Base-by-base conservation (phyloP, 495 filamentous ascomycete species). In the Penicillium cinerascens region DNA sequence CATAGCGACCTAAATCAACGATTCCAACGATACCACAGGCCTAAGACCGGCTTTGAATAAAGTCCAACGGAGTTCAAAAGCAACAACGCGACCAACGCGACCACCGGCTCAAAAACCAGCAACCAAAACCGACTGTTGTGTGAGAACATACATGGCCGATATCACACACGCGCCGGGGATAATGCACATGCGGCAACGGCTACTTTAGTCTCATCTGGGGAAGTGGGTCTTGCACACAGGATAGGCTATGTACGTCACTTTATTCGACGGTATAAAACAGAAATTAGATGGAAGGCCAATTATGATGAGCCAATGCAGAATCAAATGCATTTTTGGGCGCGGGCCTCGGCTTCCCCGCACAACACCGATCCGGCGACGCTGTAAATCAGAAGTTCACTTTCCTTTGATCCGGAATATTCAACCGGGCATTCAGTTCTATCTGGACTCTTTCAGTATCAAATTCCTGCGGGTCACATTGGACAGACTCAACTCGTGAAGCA, bases 291-390 rank as follows among this genome's bases (percentile, higher is more conserved):
- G 10, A 33, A 15, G 29, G 9, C n/a, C 11, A 13, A 10, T 33
- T 33, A 33, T 33, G 29, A 10, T 33, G 29, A 3, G 29, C 13
- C 29, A 33, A 20, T 39, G 16, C 21, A 38, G 36, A 16, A 48
- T 51, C 37, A 48, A 54, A 40, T 52, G 44, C 43, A 42, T 10
- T 46, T 29, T 18, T 20, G 33, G 44, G 44, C 21, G 51, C 53
- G 59, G 55, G 55, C 62, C 62, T 63, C 59, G 62, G 62, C 53
- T 63, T 56, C 62, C 59, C 62, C 58, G 61, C 61, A 61, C 33
- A 51, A 33, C 7, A 16, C 16, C 27, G 49, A 33, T 8, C 29
- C 25, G 35, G 7, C 25, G 17, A 18, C n/a, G 18, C 21, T 50
- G 35, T 33, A 46, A 46, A 54, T 56, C 47, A 42, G 17, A 33